A percentile compares a stretch with the other conserved stretches of the same genome.
These are phyloP conservation scores for Pythium aristosporum DNA, from an alignment of 352 stramenopile species.

Conservation along the genomic window DNA sequence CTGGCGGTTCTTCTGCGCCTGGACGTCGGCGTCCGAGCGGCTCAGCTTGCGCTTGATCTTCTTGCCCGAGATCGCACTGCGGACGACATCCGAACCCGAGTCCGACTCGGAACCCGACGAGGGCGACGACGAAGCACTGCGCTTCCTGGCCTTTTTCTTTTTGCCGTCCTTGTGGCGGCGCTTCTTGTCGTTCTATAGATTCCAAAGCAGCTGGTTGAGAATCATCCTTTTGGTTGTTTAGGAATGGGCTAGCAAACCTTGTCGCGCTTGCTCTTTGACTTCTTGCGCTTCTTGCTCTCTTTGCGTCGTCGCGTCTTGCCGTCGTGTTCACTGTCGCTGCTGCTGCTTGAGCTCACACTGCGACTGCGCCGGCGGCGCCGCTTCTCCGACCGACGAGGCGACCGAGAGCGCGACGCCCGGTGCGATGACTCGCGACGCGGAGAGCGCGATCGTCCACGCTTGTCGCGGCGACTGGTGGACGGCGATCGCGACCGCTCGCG, in stretches of 20 bases:
- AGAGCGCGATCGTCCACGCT: conserved; percentile 10
- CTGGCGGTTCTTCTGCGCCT: conserved; percentile 71
- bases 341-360: conserved; percentile 5
- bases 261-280: conserved; percentile 34
- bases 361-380: not conserved
- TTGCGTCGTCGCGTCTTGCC: conserved; percentile 19
- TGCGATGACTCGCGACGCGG: conserved; percentile 1
- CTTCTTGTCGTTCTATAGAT: conserved; percentile 8
- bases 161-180: conserved; percentile 31
- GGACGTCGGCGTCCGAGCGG: conserved; percentile 51
- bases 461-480: conserved; percentile 1
- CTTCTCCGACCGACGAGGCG: conserved; percentile 5
- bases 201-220: not conserved
- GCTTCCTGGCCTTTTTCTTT: conserved; percentile 26
- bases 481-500: conserved; percentile 7
- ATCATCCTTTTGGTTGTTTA: not conserved
- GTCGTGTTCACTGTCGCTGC: conserved; percentile 24
- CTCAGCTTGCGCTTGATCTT: conserved; percentile 85
- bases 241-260: conserved; percentile 5
- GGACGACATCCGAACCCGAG: conserved; percentile 65
- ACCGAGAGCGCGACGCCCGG: conserved; percentile 4
- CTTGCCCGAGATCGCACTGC: conserved; percentile 82
- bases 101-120: conserved; percentile 22
- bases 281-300: conserved; percentile 45
- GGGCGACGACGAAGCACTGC: not conserved